Base-by-base conservation (phyloP, 2,329 filamentous ascomycete species). In the Beauveria sp. region DNA sequence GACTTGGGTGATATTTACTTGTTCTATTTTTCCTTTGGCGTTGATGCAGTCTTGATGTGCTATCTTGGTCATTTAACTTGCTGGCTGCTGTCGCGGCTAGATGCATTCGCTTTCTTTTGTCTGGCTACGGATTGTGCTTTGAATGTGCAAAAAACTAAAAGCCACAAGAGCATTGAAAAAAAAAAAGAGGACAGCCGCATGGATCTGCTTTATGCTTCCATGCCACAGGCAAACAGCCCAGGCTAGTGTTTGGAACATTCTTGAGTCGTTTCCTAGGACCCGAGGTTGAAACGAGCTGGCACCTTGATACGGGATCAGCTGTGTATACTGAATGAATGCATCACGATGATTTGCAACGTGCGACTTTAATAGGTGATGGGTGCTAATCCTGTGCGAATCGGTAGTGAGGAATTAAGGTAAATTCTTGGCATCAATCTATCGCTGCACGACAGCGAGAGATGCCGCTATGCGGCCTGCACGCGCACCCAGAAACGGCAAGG, bases 31-130 rank as follows among this genome's bases (percentile, higher is more conserved):
- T 60, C 48, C 52, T 50, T 70, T 69, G 77, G 78, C 76, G 77
- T 80, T 73, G 69, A 68, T 69, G 67, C 71, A 66, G 70, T 69
- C 70, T 72, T 72, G 70, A 69, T 72, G 69, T 73, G 70, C 69
- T 61, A 63, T 67, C 69, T 67, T 66, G 38, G 49, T 60, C 49
- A 53, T 54, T 60, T 46, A 38, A 38, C 38, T 38, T 34, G 50
- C 58, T 46, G 12, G 38, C 55, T 48, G 50, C 58, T 60, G 42
- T 42, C 45, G 49, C 49, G 20, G 58, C 50, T 20, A 16, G 58
- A 42, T 20, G 22, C 50, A 18, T 45, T 46, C 43, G 18, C 58
- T 60, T 53, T 60, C 56, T 24, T 60, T 60, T 60, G 49, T 53
- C 42, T 46, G 49, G 50, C 49, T 52, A 50, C 43, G 56, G 46